Base-by-base conservation (phyloP, 2,329 filamentous ascomycete species). In the Thelonectria olida region DNA sequence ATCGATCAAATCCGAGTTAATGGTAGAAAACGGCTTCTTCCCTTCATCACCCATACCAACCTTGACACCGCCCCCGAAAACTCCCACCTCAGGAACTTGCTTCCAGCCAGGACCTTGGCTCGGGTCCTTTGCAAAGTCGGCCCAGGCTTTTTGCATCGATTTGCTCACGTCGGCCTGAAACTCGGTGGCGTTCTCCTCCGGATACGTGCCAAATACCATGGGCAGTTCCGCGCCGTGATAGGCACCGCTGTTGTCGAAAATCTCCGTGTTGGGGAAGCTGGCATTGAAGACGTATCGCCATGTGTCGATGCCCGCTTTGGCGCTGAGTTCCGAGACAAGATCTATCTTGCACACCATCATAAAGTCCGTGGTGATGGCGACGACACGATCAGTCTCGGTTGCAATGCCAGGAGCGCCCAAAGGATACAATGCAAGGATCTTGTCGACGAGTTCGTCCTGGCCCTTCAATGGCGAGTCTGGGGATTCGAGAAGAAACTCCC, bases 251-350 rank as follows among this genome's bases (percentile, higher is more conserved):
- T 65, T 69, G 72, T 50, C 69, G 71, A 13, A 77, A 73, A 66
- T 80, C 25, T 54, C 79, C 59, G 79, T 76, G 62, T 84, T 84
- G 13, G 76, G 64, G 74, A 82, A 85, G 68, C 83, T 80, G 6
- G 78, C 82, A 53, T 81, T 78, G 69, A 81, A 85, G 27, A 78
- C 75, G 57, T 79, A 83, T 25, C 77, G 73, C 79, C 80, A 85
- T 8, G 78, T 73, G 0, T 78, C 75, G 7, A 82, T 74, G 8
- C 70, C 76, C 4, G 74, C 69, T 0, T 58, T 34, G 0, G 66
- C 57, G 9, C 78, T 78, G 2, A 27, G 25, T 77, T 77, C 3
- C 74, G 34, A 7, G 49, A 7, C 66, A 5, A 73, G 67, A 7
- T 75, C 71, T 2, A 66, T 48, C 8, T 58, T 0, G 69, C 64